Evolutionary conservation across 768 basidiomycete genomes (phyloP), one percentile per base, ranked within the genome.

Genomic region (Baorangia bicolor): DNA sequence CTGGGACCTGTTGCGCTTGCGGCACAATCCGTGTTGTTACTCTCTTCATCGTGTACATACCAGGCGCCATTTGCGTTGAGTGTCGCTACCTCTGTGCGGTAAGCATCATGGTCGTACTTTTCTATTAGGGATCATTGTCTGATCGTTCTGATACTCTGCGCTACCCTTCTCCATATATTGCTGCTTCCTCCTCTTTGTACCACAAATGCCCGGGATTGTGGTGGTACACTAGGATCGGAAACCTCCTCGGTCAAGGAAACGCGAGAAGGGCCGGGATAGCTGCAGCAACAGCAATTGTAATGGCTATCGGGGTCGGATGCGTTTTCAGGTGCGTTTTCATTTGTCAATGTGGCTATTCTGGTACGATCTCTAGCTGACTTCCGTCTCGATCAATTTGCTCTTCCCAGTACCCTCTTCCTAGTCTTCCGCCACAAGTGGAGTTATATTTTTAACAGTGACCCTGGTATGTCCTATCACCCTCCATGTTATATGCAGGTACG

Each of bases 41-140:
- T 84, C 12, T 92, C 89, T 25, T 79, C 83, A 13, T 90, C 87
- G 0, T 84, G 81, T 3, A 87, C 87, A 2, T 95, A 82, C 70
- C 93, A 96, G 68, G 87, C 88, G 1, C 92, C 94, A 0, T 93
- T 86, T 63, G 84, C 92, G 0, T 71, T 98, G 38, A 81, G 88
- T 57, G 82, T 95, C 2, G 94, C 94, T 3, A 78, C 88, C 8
- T 89, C 93, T 28, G 94, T 98, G 23, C 83, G 93, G 88, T 91
- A 63, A 50, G 76, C 70, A 23, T 35, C 16, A 57, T 50, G 16
- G 31, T 56, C 28, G 4, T 30, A n/a, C 34, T 23, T 35, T 31
- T 31, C 4, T n/a, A 23, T 27, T 2, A 16, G 37, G 35, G 23
- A 27, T 31, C 33, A 47, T n/a, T 5, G 12, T 35, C 40, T 43